Evolutionary conservation across 345 rosid species (phyloP).

Genomic region (Populus ilicifolia): DNA sequence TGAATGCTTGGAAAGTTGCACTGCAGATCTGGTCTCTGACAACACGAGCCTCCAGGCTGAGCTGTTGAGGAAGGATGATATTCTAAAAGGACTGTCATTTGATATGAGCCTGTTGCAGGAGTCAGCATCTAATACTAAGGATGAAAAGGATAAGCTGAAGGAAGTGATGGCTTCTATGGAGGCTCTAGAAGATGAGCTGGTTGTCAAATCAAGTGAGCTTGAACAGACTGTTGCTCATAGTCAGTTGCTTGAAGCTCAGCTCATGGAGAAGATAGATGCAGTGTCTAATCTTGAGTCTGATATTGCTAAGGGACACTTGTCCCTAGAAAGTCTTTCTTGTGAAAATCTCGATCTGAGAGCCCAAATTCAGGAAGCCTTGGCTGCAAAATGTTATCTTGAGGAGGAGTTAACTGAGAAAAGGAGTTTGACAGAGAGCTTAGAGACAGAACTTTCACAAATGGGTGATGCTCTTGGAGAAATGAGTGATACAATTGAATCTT

Average conservation of each 20-base stretch:
- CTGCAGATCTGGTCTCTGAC: slow-evolving; percentile 50
- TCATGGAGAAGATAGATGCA: slow-evolving; percentile 55
- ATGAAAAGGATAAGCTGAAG: slow-evolving; percentile 74
- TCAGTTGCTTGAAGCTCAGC: slow-evolving; percentile 53
- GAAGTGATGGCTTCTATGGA: slow-evolving; percentile 57
- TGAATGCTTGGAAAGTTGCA: slow-evolving; percentile 45
- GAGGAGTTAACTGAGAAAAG: slow-evolving; percentile 52
- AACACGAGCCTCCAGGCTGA: slow-evolving; percentile 57
- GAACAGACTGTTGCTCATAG: slow-evolving; percentile 44
- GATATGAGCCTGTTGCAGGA: slow-evolving; percentile 87
- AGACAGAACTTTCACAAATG: slow-evolving; percentile 60
- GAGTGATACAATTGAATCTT: slow-evolving; percentile 51
- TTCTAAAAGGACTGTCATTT: slow-evolving; percentile 73
- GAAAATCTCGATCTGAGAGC: slow-evolving; percentile 58
- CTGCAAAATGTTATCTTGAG: slow-evolving; percentile 46
- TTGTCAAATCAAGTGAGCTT: slow-evolving; percentile 53
- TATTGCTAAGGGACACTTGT: slow-evolving; percentile 35
- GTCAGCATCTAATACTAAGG: slow-evolving; percentile 73
- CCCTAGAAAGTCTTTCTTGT: slow-evolving; percentile 25
- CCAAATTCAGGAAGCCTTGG: slow-evolving; percentile 39
- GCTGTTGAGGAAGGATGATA: slow-evolving; percentile 73
- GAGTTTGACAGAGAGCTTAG: slow-evolving; percentile 58
- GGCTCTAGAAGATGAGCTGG: slow-evolving; percentile 68
- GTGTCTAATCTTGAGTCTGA: slow-evolving; percentile 49
- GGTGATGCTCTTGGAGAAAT: slow-evolving; percentile 50